phyloP scores from a whole-genome alignment of 202 grass and related monocot species.

The Zizania palustris region DNA sequence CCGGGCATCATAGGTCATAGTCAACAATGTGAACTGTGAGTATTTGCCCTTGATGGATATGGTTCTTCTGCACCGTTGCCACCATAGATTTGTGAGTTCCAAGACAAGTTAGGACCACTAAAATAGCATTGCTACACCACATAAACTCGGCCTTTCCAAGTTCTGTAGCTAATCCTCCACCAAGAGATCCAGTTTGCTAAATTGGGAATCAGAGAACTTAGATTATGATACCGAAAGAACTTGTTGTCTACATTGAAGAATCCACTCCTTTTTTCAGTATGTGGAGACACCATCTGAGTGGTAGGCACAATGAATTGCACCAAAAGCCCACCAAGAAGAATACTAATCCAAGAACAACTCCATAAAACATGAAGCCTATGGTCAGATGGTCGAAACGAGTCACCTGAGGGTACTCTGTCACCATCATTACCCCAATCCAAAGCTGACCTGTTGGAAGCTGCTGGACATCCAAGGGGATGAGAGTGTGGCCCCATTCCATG shows the following conservation, averaged over 20 bases:
- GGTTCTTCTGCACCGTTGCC: slow-evolving; percentile 73
- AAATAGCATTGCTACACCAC: slow-evolving; percentile 42
- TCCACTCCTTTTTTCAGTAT: slow-evolving; percentile 60
- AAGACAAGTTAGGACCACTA: slow-evolving; percentile 60
- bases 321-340: slow-evolving; percentile 62
- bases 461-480: slow-evolving; percentile 91
- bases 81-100: slow-evolving; percentile 77
- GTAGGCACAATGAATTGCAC: slow-evolving; percentile 64
- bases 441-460: slow-evolving; percentile 57
- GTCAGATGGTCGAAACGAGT: slow-evolving; percentile 47
- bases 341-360: slow-evolving; percentile 48
- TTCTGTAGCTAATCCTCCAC: slow-evolving; percentile 62
- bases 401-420: slow-evolving; percentile 64
- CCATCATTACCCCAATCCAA: slow-evolving; percentile 92
- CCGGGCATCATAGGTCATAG: slow-evolving; percentile 90
- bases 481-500: slow-evolving; percentile 83
- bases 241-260: slow-evolving; percentile 37
- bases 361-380: slow-evolving; percentile 63
- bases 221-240: slow-evolving; percentile 46
- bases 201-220: slow-evolving; percentile 49
- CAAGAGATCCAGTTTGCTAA: slow-evolving; percentile 53
- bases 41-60: slow-evolving; percentile 70
- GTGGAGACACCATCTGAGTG: slow-evolving; percentile 54
- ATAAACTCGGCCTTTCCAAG: slow-evolving; percentile 50
- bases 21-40: slow-evolving; percentile 90